Evolutionary conservation across 208 protist species (phyloP).

Genomic region (Trypanosoma platydactyli): DNA sequence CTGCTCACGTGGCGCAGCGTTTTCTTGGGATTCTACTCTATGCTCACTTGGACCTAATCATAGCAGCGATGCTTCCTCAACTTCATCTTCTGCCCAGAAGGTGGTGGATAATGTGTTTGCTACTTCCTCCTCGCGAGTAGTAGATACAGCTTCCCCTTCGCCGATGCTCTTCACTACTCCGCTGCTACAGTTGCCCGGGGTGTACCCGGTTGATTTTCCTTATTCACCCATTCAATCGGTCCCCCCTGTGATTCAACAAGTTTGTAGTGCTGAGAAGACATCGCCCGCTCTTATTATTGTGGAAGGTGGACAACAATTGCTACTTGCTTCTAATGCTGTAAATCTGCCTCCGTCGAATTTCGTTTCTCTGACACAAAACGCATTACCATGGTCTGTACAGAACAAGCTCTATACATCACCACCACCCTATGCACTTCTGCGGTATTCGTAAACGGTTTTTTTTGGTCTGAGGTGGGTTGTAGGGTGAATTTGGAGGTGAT

Average conservation of each 20-base stretch:
- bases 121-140: background rate
- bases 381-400: no score
- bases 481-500: no score
- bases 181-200: background rate
- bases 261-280: background rate
- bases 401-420: background rate
- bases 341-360: constrained; percentile 13
- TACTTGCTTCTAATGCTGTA: constrained; percentile 15
- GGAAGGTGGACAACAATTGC: constrained; percentile 14
- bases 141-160: background rate
- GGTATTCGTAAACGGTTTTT: no score
- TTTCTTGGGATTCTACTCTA: background rate
- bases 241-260: background rate
- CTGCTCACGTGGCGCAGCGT: background rate
- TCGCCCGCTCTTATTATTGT: constrained; percentile 6
- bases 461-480: no score
- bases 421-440: no score
- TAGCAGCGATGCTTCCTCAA: constrained; percentile 8
- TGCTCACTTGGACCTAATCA: constrained; percentile 3
- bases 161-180: background rate
- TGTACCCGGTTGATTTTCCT: background rate
- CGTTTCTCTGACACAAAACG: background rate
- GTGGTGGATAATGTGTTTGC: constrained; percentile 5
- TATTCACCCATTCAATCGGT: background rate
- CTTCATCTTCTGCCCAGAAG: constrained; percentile 1